phyloP scores from a whole-genome alignment of 768 basidiomycete species.

The Amanita rubescens region DNA sequence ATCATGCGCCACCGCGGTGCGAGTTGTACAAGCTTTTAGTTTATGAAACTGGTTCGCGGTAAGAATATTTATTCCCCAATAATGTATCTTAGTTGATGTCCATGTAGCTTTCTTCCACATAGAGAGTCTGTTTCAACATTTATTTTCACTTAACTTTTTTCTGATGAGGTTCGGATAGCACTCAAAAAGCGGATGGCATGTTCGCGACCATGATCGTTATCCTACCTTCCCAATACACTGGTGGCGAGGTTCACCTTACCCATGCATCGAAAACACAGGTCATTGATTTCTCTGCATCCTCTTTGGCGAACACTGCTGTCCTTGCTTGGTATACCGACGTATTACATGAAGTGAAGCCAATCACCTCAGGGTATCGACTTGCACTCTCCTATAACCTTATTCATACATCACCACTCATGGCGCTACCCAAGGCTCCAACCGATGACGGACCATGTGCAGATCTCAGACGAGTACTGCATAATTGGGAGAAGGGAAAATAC shows the following conservation, averaged over 20 bases:
- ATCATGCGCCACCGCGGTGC: conserved; percentile 12
- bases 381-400: conserved; percentile 34
- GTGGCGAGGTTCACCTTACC: conserved; percentile 27
- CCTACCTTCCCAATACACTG: conserved; percentile 30
- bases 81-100: neutral
- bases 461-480: conserved; percentile 19
- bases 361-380: conserved; percentile 31
- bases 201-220: conserved; percentile 35
- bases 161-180: conserved; percentile 8
- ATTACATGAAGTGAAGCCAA: conserved; percentile 29
- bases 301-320: conserved; percentile 21
- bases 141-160: neutral
- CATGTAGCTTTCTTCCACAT: conserved; percentile 24
- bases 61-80: neutral
- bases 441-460: conserved; percentile 6
- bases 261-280: conserved; percentile 17
- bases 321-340: conserved; percentile 37
- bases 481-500: conserved; percentile 16
- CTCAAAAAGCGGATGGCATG: conserved; percentile 28
- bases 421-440: conserved; percentile 12
- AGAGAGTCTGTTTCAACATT: conserved; percentile 16
- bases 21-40: conserved; percentile 30
- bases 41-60: conserved; percentile 33
- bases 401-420: conserved; percentile 18
- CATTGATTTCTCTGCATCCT: conserved; percentile 23